phyloP scores from a whole-genome alignment of 2,329 filamentous ascomycete species.

The Ampelomyces quisqualis region DNA sequence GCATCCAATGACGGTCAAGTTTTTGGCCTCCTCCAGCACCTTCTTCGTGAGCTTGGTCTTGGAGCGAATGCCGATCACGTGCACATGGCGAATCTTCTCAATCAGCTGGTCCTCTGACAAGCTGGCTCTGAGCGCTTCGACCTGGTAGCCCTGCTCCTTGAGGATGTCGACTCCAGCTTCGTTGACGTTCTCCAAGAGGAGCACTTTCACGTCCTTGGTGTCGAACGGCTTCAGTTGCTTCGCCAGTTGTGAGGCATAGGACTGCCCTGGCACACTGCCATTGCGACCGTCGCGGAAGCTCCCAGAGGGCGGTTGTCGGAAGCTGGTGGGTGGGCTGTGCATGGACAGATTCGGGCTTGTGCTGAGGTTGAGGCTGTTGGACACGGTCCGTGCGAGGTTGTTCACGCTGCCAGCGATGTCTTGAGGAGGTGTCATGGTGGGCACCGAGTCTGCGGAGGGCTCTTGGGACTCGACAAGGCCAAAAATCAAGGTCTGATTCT shows the following conservation, averaged over 20 bases:
- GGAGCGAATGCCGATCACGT: slow-evolving; percentile 96
- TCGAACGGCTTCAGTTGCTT: slow-evolving; percentile 95
- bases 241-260: slow-evolving; percentile 43
- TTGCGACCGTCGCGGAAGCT: slow-evolving; percentile 43
- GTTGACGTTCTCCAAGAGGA: slow-evolving; percentile 95
- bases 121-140: slow-evolving; percentile 86
- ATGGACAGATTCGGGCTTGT: slow-evolving; percentile 75
- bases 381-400: slow-evolving; percentile 50
- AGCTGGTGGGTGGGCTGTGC: slow-evolving; percentile 68
- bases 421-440: slow-evolving; percentile 40
- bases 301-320: slow-evolving; percentile 42
- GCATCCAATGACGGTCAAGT: slow-evolving; percentile 92
- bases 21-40: slow-evolving; percentile 85
- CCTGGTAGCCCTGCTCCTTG: slow-evolving; percentile 85
- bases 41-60: slow-evolving; percentile 92
- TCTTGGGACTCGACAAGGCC: no score
- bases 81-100: slow-evolving; percentile 95
- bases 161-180: slow-evolving; percentile 83
- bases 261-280: slow-evolving; percentile 21
- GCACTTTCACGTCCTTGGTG: slow-evolving; percentile 92
- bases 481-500: no score
- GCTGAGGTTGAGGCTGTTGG: slow-evolving; percentile 66
- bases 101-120: slow-evolving; percentile 91
- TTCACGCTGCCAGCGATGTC: slow-evolving; percentile 38
- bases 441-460: slow-evolving; percentile 22